Percentiles rank a stretch among this genome's conserved stretches.
phyloP scores from a whole-genome alignment of 768 basidiomycete genomes.

The Hysterangium stoloniferum region DNA sequence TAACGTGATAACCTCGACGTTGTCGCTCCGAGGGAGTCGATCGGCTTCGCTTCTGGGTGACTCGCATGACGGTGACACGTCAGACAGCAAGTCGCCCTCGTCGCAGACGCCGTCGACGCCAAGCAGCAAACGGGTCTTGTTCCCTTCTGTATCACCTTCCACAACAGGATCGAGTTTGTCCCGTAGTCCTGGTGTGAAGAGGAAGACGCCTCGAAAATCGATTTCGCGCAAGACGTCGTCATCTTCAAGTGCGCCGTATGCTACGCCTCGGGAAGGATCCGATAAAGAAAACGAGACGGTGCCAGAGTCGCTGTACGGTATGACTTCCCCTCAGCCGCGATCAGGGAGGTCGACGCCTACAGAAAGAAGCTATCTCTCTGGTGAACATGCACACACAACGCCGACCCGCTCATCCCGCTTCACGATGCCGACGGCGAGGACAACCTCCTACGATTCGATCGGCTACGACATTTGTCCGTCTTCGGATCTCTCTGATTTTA shows the following conservation, averaged over 20 bases:
- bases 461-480: conserved; percentile 9
- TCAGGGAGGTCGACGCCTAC: conserved; percentile 2
- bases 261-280: conserved; percentile 33
- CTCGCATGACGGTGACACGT: conserved; percentile 34
- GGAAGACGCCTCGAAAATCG: conserved; percentile 39
- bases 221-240: conserved; percentile 30
- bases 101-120: conserved; percentile 5
- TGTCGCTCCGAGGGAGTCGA: conserved; percentile 44
- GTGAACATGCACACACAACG: background rate
- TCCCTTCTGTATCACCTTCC: conserved; percentile 2
- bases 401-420: background rate
- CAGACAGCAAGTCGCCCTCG: conserved; percentile 4
- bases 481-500: conserved; percentile 10
- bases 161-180: conserved; percentile 4
- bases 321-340: background rate
- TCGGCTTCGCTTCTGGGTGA: conserved; percentile 52
- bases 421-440: background rate
- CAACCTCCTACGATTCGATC: conserved; percentile 10
- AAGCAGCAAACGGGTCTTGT: background rate
- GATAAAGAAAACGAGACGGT: conserved; percentile 49
- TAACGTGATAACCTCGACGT: conserved; percentile 39
- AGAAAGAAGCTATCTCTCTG: conserved; percentile 3
- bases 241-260: conserved; percentile 26
- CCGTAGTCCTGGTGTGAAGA: conserved; percentile 39
- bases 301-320: conserved; percentile 20